Conservation (phyloP, 495 filamentous ascomycete genomes). For the Jackrogersella multiformis region DNA sequence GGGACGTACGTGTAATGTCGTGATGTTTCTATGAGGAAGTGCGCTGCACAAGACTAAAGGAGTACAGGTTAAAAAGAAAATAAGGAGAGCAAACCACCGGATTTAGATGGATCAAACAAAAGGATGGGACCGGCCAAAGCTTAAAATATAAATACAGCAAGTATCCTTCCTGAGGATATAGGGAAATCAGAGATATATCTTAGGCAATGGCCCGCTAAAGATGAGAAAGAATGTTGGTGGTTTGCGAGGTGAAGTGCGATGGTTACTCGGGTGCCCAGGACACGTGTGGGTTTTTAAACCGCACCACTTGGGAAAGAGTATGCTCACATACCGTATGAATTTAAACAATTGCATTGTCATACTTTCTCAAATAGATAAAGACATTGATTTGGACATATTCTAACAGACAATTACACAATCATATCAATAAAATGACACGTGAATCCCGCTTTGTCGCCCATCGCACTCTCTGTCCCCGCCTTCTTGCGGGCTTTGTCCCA, state of each 20-base stretch:
- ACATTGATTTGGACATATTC: constrained; percentile 24
- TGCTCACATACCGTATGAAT: not conserved
- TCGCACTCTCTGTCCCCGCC: constrained; percentile 18
- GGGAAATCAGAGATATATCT: constrained; percentile 7
- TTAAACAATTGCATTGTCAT: constrained; percentile 34
- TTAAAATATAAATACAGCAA: constrained; percentile 15
- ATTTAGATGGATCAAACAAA: not conserved
- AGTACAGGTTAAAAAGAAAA: not conserved
- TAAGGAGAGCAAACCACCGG: constrained; percentile 4
- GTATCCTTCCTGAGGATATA: constrained; percentile 21
- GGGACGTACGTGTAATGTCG: constrained; percentile 11
- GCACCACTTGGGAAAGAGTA: constrained; percentile 6
- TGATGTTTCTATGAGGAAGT: constrained; percentile 3
- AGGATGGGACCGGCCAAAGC: constrained; percentile 1
- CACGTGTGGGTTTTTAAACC: constrained; percentile 23
- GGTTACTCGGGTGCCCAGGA: constrained; percentile 1
- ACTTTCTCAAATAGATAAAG: constrained; percentile 20
- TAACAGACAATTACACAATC: constrained; percentile 23
- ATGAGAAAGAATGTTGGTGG: not conserved
- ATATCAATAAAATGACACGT: constrained; percentile 33
- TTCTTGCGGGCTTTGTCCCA: constrained; percentile 33
- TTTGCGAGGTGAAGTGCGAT: constrained; percentile 7
- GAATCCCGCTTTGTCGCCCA: constrained; percentile 28
- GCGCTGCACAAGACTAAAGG: constrained; percentile 4
- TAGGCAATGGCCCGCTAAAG: constrained; percentile 29